Evolutionary conservation across 2,329 filamentous ascomycete species (phyloP).

Genomic region (Bipolaris oryzae): DNA sequence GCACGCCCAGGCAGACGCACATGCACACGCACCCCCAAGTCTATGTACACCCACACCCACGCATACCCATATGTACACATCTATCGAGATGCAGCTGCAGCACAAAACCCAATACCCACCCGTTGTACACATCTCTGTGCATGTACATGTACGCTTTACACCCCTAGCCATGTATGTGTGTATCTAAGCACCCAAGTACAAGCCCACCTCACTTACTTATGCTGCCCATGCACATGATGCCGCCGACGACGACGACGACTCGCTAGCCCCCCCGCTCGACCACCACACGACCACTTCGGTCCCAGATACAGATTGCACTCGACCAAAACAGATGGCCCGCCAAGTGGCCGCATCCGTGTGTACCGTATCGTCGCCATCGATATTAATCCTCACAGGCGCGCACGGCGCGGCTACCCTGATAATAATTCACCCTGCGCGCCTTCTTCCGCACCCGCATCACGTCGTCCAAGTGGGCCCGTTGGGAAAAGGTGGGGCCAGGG

Average conservation of each 20-base stretch:
- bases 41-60: background rate
- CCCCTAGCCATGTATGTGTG: too few species aligned
- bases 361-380: background rate
- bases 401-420: slow-evolving; percentile 36
- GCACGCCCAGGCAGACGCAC: background rate
- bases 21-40: background rate
- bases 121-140: slow-evolving; percentile 9
- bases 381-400: slow-evolving; percentile 31
- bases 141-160: slow-evolving; percentile 1
- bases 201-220: too few species aligned
- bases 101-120: slow-evolving; percentile 1
- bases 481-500: slow-evolving; percentile 27
- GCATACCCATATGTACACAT: background rate
- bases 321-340: slow-evolving; percentile 6
- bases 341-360: background rate
- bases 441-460: slow-evolving; percentile 12
- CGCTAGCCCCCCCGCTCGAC: slow-evolving; percentile 24
- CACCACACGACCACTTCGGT: slow-evolving; percentile 13
- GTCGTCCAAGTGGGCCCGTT: slow-evolving; percentile 26
- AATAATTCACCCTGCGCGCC: slow-evolving; percentile 6
- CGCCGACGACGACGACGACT: slow-evolving; percentile 10
- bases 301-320: slow-evolving; percentile 3
- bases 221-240: slow-evolving; percentile 16
- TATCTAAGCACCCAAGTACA: too few species aligned
- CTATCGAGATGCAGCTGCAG: slow-evolving; percentile 11